Conservation (phyloP, 2,329 filamentous ascomycete species). For the Fusarium sp. region DNA sequence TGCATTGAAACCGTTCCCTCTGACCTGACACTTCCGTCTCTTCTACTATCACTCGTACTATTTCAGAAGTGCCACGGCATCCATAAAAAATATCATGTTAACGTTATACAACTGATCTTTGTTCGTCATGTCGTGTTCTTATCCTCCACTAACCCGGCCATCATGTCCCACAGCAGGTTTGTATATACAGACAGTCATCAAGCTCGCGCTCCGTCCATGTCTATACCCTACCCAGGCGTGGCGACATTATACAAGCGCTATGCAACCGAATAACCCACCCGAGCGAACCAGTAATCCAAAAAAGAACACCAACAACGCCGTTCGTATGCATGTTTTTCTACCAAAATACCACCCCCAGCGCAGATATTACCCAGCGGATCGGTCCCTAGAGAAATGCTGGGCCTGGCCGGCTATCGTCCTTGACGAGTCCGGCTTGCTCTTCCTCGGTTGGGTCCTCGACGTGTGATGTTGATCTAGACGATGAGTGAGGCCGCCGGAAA, state of each 20-base stretch:
- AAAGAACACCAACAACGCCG: slow-evolving; percentile 40
- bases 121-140: slow-evolving; percentile 43
- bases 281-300: slow-evolving; percentile 3
- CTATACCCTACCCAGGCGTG: slow-evolving; percentile 37
- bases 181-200: slow-evolving; percentile 39
- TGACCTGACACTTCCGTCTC: too few relatives aligned
- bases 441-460: slow-evolving; percentile 74
- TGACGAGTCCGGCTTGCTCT: slow-evolving; percentile 84
- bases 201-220: slow-evolving; percentile 40
- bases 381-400: slow-evolving; percentile 35
- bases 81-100: background rate
- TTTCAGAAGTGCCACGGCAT: background rate
- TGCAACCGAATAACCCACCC: slow-evolving; percentile 19
- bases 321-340: slow-evolving; percentile 35
- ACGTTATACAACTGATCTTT: slow-evolving; percentile 32
- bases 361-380: slow-evolving; percentile 8
- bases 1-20: too few relatives aligned
- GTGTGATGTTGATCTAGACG: slow-evolving; percentile 43
- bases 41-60: background rate
- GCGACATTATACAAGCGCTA: slow-evolving; percentile 38
- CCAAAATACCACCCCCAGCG: slow-evolving; percentile 2
- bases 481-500: slow-evolving; percentile 63
- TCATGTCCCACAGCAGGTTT: slow-evolving; percentile 24
- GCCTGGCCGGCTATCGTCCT: slow-evolving; percentile 56
- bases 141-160: slow-evolving; percentile 19